Evolutionary conservation across 139 green algal genomes (phyloP).

Genomic region (Volvox reticuliferus): DNA sequence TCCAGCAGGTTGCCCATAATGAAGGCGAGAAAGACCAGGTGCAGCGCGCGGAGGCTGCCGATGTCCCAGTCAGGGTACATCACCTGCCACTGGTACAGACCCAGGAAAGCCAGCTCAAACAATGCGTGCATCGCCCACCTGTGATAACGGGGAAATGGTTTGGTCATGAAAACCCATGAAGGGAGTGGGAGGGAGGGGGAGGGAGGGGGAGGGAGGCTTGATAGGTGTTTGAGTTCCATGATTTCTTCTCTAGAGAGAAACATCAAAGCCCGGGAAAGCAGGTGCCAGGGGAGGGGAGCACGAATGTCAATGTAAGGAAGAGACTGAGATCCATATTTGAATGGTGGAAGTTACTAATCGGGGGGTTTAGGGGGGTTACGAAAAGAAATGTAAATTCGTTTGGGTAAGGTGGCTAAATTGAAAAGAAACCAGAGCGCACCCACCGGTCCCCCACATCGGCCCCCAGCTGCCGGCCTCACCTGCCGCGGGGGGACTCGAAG

Average conservation of each 20-base stretch:
- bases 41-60: not conserved
- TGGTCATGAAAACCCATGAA: no score
- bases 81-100: constrained; percentile 47
- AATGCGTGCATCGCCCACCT: constrained; percentile 43
- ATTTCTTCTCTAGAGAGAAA: no score
- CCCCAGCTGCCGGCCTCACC: not conserved
- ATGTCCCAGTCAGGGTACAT: not conserved
- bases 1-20: constrained; percentile 52
- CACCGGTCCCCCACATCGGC: not conserved
- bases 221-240: no score
- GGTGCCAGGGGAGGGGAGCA: no score
- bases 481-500: constrained; percentile 40
- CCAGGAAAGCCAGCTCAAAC: constrained; percentile 34
- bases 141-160: not conserved
- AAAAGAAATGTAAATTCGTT: no score
- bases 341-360: no score
- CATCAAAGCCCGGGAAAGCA: no score
- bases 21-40: constrained; percentile 30
- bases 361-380: no score
- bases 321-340: no score
- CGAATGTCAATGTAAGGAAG: no score
- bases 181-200: not conserved
- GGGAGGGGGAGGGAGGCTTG: not conserved
- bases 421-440: no score
- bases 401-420: no score